Conservation (phyloP, 2,329 filamentous ascomycete species). For the Alternaria longipes region DNA sequence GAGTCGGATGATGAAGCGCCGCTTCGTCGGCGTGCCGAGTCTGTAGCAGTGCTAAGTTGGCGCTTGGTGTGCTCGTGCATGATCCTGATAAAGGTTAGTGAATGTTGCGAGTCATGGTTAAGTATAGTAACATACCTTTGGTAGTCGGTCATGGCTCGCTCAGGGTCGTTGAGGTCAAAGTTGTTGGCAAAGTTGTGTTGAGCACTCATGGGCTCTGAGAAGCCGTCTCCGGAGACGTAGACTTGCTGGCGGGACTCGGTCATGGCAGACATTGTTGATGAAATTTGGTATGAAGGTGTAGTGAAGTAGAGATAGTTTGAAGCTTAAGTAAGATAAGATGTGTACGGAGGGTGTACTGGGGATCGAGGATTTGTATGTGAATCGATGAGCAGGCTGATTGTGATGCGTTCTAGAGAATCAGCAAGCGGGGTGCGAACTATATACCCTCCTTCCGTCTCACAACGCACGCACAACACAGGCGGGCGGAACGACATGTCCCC, state of each 20-base stretch:
- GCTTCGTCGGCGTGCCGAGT: slow-evolving; percentile 55
- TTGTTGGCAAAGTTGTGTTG: slow-evolving; percentile 57
- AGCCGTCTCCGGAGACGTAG: slow-evolving; percentile 50
- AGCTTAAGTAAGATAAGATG: slow-evolving; percentile 1
- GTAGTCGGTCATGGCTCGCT: slow-evolving; percentile 54
- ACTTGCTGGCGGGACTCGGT: slow-evolving; percentile 36
- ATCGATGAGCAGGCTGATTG: slow-evolving; percentile 5
- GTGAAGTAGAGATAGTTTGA: neutral
- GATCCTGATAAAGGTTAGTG: slow-evolving; percentile 46
- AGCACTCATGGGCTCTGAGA: slow-evolving; percentile 53
- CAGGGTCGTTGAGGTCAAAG: slow-evolving; percentile 54
- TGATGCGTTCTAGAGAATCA: slow-evolving; percentile 2
- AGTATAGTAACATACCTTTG: slow-evolving; percentile 49
- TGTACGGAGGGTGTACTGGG: slow-evolving; percentile 1
- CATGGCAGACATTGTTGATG: slow-evolving; percentile 32
- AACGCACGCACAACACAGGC: slow-evolving; percentile 15
- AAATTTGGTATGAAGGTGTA: neutral
- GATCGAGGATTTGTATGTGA: slow-evolving; percentile 12
- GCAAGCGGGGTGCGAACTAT: slow-evolving; percentile 33
- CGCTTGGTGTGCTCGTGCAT: slow-evolving; percentile 62
- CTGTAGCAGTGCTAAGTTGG: slow-evolving; percentile 57
- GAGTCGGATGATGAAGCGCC: slow-evolving; percentile 25
- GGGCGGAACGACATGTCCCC: slow-evolving; percentile 14
- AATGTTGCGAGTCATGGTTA: neutral
- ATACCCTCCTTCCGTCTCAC: slow-evolving; percentile 31